phyloP scores from a whole-genome alignment of 177 flowering plant species.

The Vitis hybrid region DNA sequence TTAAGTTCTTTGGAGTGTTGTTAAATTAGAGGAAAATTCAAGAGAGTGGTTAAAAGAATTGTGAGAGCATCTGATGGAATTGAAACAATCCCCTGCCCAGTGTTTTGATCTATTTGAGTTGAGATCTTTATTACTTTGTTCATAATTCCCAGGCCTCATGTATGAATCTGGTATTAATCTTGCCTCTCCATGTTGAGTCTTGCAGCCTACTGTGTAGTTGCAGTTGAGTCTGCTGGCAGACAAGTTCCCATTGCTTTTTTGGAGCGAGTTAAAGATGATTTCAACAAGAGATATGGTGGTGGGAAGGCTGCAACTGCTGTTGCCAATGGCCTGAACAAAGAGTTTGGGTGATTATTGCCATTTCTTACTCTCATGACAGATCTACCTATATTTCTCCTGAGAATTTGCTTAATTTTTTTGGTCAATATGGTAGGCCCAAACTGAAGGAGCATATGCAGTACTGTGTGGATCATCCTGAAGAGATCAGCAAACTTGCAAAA shows the following conservation, averaged over 20 bases:
- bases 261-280: conserved; percentile 69
- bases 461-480: conserved; percentile 78
- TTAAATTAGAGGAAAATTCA: too few species aligned
- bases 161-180: too few species aligned
- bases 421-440: conserved; percentile 36
- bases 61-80: too few species aligned
- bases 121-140: too few species aligned
- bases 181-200: conserved; percentile 6
- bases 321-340: conserved; percentile 58
- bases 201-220: conserved; percentile 76
- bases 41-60: too few species aligned
- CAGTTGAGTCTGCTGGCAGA: conserved; percentile 61
- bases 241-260: conserved; percentile 67
- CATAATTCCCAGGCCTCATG: too few species aligned
- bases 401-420: not conserved
- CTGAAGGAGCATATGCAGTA: conserved; percentile 76
- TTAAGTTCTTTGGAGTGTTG: too few species aligned
- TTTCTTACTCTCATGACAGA: not conserved
- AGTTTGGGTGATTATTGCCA: conserved; percentile 46
- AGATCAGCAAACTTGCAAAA: conserved; percentile 69
- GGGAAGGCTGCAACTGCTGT: conserved; percentile 50
- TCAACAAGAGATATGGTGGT: conserved; percentile 63
- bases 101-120: too few species aligned
- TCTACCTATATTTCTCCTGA: not conserved
- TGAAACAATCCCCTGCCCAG: too few species aligned